Base-by-base conservation (phyloP, 768 basidiomycete species). In the Collybia sordida region DNA sequence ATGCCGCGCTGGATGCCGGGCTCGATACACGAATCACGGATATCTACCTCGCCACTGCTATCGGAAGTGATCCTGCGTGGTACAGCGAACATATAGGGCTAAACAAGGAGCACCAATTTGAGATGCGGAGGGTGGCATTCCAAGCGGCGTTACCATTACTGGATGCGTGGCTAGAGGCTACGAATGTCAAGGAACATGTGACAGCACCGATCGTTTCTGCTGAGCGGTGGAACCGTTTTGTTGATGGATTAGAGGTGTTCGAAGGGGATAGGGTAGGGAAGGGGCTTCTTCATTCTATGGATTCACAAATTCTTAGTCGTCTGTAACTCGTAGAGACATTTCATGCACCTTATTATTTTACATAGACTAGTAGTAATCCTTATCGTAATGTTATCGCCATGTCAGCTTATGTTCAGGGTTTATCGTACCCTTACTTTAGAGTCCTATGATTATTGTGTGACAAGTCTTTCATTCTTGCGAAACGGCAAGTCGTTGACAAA, bases 11-110 rank as follows among this genome's bases (percentile, higher is more conserved):
- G 2, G 54, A 45, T 0, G 56, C 42, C 1, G 60, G 60, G 1
- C 36, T 78, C 0, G 57, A 61, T 5, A 44, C 51, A 17, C 52
- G 51, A 1, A 54, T 80, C 12, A 51, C 74, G 22, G 67, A 72
- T 38, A 42, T 80, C 18, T 81, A 70, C 51, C 69, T 66, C 15
- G 64, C 68, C 3, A 58, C 58, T 9, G 61, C 62, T n/a, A 61
- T 77, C 24, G 58, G 59, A 55, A 53, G 54, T 8, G 75, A 77
- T 43, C 47, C 67, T 6, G 66, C 68, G 0, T 78, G 77, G 75
- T 77, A 72, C 51, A 18, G 12, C 15, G 40, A 42, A 14, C 17
- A 42, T 6, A 64, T 57, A 0, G 65, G 64, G 0, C 27, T 63
- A 7, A 35, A 59, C n/a, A 50, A 64, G 8, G 56, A 61, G n/a